These are phyloP conservation scores for Microdochium paspali DNA, from an alignment of 2,329 filamentous ascomycete species.

Conservation along the genomic window DNA sequence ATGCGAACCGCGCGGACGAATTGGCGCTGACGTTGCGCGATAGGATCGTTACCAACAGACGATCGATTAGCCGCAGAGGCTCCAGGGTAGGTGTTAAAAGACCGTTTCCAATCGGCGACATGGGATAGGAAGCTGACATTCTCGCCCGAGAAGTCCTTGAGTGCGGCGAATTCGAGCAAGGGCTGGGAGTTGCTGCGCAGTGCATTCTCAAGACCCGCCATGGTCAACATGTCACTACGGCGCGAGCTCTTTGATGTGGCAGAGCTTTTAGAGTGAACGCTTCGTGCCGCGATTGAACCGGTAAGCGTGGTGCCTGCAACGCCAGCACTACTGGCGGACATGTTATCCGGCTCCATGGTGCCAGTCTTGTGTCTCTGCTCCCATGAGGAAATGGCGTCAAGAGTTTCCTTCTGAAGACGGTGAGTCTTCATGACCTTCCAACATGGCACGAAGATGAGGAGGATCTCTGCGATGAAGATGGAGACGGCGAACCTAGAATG, in stretches of 20 bases:
- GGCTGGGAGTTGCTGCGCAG: conserved; percentile 33
- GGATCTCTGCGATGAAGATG: conserved; percentile 53
- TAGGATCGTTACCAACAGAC: not conserved
- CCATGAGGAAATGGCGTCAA: conserved; percentile 39
- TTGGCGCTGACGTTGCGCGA: conserved; percentile 2
- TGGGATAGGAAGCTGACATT: conserved; percentile 46
- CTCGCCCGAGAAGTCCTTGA: conserved; percentile 47
- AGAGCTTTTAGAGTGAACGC: conserved; percentile 4
- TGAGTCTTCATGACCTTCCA: conserved; percentile 41
- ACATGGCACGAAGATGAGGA: conserved; percentile 54
- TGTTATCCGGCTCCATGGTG: conserved; percentile 21
- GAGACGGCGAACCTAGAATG: conserved; percentile 42
- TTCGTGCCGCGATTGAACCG: conserved; percentile 7
- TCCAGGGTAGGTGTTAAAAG: conserved; percentile 1
- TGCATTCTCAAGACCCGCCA: conserved; percentile 36
- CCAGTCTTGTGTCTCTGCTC: conserved; percentile 27
- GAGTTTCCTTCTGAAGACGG: conserved; percentile 34
- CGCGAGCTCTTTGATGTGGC: conserved; percentile 5
- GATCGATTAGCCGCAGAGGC: not conserved
- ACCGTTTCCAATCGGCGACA: conserved; percentile 33
- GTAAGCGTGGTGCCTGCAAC: conserved; percentile 2
- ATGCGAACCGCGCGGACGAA: conserved; percentile 10
- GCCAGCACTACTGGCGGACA: conserved; percentile 13
- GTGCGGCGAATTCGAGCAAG: conserved; percentile 41
- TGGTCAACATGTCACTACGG: conserved; percentile 6